phyloP scores from a whole-genome alignment of 1,284 basidiomycete species.

The Microbotryum lychnidis-dioicae region DNA sequence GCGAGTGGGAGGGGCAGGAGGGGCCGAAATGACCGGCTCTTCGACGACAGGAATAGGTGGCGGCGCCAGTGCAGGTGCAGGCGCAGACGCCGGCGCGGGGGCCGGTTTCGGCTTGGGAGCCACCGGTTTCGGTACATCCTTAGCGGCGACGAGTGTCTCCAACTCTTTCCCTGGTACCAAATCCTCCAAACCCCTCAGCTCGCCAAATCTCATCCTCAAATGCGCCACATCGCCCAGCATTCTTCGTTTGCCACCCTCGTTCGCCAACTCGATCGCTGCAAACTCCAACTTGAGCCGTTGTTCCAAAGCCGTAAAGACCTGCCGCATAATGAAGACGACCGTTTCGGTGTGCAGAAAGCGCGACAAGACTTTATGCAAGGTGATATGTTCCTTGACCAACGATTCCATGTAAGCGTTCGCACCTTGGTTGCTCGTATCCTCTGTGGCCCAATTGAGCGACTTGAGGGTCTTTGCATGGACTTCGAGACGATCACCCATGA shows the following conservation, averaged over 20 bases:
- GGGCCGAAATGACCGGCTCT: background rate
- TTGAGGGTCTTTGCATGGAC: constrained; percentile 74
- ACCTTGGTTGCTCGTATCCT: constrained; percentile 46
- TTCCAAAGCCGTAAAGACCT: constrained; percentile 85
- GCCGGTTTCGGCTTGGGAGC: background rate
- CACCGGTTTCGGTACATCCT: constrained; percentile 3
- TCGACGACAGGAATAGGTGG: constrained; percentile 1
- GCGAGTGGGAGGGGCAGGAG: background rate
- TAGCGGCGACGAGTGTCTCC: constrained; percentile 16
- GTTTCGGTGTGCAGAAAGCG: constrained; percentile 71
- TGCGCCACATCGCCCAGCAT: constrained; percentile 32
- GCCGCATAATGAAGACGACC: constrained; percentile 86
- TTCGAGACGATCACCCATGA: constrained; percentile 90
- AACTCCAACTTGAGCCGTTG: constrained; percentile 78
- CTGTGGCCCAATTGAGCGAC: constrained; percentile 63
- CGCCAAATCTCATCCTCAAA: constrained; percentile 26
- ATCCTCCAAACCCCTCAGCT: constrained; percentile 33
- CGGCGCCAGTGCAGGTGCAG: constrained; percentile 6
- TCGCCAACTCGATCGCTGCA: constrained; percentile 65
- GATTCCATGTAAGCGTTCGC: constrained; percentile 75
- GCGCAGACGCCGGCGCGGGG: constrained; percentile 1
- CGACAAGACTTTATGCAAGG: constrained; percentile 89
- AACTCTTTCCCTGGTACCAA: constrained; percentile 12
- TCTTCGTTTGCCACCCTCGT: constrained; percentile 63
- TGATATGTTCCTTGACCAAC: constrained; percentile 89